Evolutionary conservation across 805 yeast species (phyloP), one percentile per base, ranked within the genome.

Genomic region (Cyberlindnera japonica): DNA sequence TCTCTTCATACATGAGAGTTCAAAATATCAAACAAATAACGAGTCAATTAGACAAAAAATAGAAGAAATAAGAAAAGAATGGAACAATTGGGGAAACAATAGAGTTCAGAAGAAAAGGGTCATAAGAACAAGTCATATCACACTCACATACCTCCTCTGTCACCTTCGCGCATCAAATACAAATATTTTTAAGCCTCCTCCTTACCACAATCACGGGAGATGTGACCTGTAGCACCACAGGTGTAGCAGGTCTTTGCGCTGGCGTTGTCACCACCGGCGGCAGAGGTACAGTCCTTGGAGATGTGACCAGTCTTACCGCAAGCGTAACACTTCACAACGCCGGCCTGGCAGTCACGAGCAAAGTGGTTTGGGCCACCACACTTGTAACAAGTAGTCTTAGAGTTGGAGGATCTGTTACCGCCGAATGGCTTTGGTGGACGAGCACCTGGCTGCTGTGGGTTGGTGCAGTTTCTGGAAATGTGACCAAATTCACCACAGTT

Each of bases 331-430:
- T 86, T 86, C 61, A 79, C 74, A 41, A 65, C 68, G 51, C 73
- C 75, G 42, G 79, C 75, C 53, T 79, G 81, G 68, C 96, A 87
- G 65, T 87, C 95, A 70, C 86, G 83, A 51, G 95, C 95, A 68
- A 81, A 83, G 66, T 88, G 95, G 79, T 86, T 86, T 61, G 93
- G 89, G 50, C 91, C 93, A 59, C 95, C 95, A 64, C 95, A 86
- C 68, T 82, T 86, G 81, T 83, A 84, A 68, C 95, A 86, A 44
- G 86, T 68, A 45, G 68, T 66, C 49, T 68, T 58, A 35, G 55
- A 34, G 37, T 48, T 51, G 26, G 53, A 54, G 31, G 50, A 44
- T 34, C 40, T 37, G 41, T 42, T 44, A 40, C 58, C 48, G 30
- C 34, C 32, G 40, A 37, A 40, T 11, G 35, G 31, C 42, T 43